Evolutionary conservation across 1,284 basidiomycete genomes (phyloP).

Genomic region (Entoloma clypeatum): DNA sequence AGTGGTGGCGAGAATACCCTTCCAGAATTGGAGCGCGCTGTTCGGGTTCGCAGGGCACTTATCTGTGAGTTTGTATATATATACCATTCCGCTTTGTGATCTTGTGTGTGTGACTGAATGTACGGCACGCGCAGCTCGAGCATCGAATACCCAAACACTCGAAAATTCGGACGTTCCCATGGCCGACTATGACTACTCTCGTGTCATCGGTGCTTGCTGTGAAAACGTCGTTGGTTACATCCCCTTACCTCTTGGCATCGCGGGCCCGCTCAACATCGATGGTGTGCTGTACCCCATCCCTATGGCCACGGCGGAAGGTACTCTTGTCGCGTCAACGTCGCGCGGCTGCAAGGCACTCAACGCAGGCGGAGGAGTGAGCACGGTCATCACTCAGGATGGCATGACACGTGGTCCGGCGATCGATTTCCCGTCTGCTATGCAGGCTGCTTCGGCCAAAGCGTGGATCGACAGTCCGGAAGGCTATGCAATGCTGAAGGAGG

Average conservation of each 20-base stretch:
- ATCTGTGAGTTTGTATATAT: constrained; percentile 63
- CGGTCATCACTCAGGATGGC: constrained; percentile 89
- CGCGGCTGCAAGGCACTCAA: constrained; percentile 98
- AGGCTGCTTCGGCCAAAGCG: constrained; percentile 80
- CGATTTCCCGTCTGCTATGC: constrained; percentile 83
- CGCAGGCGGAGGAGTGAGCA: constrained; percentile 91
- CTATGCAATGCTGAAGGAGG: constrained; percentile 70
- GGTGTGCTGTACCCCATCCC: constrained; percentile 87
- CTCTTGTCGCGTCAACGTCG: constrained; percentile 95
- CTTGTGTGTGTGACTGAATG: constrained; percentile 11
- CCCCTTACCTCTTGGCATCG: constrained; percentile 94
- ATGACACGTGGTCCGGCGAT: constrained; percentile 99
- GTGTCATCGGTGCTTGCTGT: constrained; percentile 96
- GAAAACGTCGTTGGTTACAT: constrained; percentile 99
- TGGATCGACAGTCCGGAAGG: constrained; percentile 91
- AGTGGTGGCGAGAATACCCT: constrained; percentile 42
- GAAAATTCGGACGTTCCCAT: constrained; percentile 85
- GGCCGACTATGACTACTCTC: constrained; percentile 88
- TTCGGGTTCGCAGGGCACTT: constrained; percentile 82
- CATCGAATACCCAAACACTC: constrained; percentile 81
- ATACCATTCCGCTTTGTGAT: constrained; percentile 1
- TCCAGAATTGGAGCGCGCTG: constrained; percentile 78
- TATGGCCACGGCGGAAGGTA: constrained; percentile 99
- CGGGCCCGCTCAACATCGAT: constrained; percentile 93
- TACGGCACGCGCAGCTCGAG: constrained; percentile 57